Conservation (phyloP, 1,139 yeast species). For the Diutina neorugosa region DNA sequence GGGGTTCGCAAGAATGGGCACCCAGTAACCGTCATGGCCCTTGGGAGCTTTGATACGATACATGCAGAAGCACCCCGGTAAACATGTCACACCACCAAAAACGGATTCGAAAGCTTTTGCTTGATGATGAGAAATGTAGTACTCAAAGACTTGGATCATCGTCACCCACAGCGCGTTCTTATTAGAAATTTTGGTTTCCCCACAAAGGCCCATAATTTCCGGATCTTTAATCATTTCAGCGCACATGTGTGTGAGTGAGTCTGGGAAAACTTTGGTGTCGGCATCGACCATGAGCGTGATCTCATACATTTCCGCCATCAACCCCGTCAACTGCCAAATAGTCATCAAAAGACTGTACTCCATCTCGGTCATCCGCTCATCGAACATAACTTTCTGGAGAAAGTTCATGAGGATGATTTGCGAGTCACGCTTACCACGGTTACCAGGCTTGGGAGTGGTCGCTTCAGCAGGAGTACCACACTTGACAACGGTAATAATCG, state of each 20-base stretch:
- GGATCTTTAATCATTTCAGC: slow-evolving; percentile 92
- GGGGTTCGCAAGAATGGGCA: slow-evolving; percentile 90
- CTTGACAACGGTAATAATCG: slow-evolving; percentile 71
- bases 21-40: slow-evolving; percentile 88
- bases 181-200: slow-evolving; percentile 91
- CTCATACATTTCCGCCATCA: slow-evolving; percentile 82
- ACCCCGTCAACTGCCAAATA: slow-evolving; percentile 80
- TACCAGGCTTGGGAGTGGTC: slow-evolving; percentile 79
- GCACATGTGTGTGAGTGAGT: slow-evolving; percentile 82
- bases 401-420: slow-evolving; percentile 91
- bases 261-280: slow-evolving; percentile 87
- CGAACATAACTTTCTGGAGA: slow-evolving; percentile 81
- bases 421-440: slow-evolving; percentile 96
- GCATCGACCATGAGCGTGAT: slow-evolving; percentile 92
- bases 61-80: slow-evolving; percentile 97
- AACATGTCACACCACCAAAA: slow-evolving; percentile 93
- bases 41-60: slow-evolving; percentile 91
- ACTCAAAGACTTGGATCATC: slow-evolving; percentile 91
- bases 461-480: slow-evolving; percentile 89
- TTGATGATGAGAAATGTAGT: slow-evolving; percentile 91
- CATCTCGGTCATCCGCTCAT: slow-evolving; percentile 92
- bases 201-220: slow-evolving; percentile 87
- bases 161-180: slow-evolving; percentile 86
- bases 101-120: slow-evolving; percentile 94
- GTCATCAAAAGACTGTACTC: slow-evolving; percentile 72